Evolutionary conservation across 345 rosid genomes (phyloP), one percentile per base, ranked within the genome.

Genomic region (Arabidopsis suecica): DNA sequence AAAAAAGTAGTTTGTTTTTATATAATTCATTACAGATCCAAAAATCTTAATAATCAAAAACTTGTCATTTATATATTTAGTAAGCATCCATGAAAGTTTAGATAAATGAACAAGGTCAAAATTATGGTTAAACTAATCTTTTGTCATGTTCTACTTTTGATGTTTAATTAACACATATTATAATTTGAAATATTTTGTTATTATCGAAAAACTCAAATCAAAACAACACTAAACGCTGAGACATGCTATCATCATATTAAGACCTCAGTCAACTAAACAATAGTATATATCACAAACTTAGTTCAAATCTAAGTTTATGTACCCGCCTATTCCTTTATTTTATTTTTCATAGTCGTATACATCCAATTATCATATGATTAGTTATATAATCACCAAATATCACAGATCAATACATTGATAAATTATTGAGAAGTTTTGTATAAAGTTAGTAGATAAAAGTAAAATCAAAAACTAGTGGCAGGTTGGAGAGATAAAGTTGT

Each of bases 401-500:
- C 20, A 33, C 41, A 76, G 23, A 70, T 57, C 10, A 14, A 42
- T 2, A 23, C 3, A 32, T 12, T 37, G 12, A 63, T 12, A 23
- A 23, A 61, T 25, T 2, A 40, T 9, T 9, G 69, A 40, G 34
- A 2, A 25, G 28, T 14, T 12, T 28, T 5, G 33, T 42, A 9
- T 25, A 34, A 7, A 47, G 16, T 25, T 25, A 66, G 58, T 37
- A 10, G 41, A 48, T 65, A 56, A 25, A 16, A 66, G 34, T 53
- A 53, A 42, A 53, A 33, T 3, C 12, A 37, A 56, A 56, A 63
- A 70, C 60, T 47, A 55, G 59, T 76, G 53, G 41, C 65, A 76
- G 45, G 75, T 69, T 55, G 47, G 38, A 76, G 25, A 70, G 80
- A 77, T 70, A 70, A 70, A 30, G 60, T 63, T 70, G 28, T 77